Percentiles rank a stretch among this genome's conserved stretches.
Evolutionary conservation across 768 basidiomycete genomes (phyloP).

Genomic region (Chalciporus chontae): DNA sequence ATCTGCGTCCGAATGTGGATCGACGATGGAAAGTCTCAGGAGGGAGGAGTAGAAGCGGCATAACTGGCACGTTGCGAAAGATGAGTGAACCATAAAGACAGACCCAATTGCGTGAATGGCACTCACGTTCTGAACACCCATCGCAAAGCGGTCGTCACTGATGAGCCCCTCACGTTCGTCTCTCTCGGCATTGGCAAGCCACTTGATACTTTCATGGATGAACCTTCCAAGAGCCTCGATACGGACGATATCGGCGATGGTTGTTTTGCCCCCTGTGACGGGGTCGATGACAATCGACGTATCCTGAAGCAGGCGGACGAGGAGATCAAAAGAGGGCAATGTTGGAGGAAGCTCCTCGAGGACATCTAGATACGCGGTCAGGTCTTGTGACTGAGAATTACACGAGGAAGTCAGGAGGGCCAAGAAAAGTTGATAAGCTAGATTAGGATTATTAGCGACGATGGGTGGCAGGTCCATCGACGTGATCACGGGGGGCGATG

Average conservation of each 20-base stretch:
- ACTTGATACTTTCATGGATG: slow-evolving; percentile 64
- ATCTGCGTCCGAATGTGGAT: slow-evolving; percentile 61
- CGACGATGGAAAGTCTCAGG: slow-evolving; percentile 63
- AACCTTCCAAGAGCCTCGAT: slow-evolving; percentile 68
- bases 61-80: slow-evolving; percentile 39
- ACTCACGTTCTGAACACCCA: slow-evolving; percentile 69
- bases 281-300: slow-evolving; percentile 43
- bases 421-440: slow-evolving; percentile 66
- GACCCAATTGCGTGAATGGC: neutral
- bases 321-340: slow-evolving; percentile 67
- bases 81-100: neutral
- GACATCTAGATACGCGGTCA: slow-evolving; percentile 57
- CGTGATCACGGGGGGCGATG: slow-evolving; percentile 52
- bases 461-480: slow-evolving; percentile 66
- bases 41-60: slow-evolving; percentile 76
- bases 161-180: slow-evolving; percentile 66
- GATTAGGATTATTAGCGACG: slow-evolving; percentile 61
- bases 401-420: slow-evolving; percentile 47
- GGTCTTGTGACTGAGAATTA: slow-evolving; percentile 29
- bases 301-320: slow-evolving; percentile 67
- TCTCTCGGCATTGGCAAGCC: slow-evolving; percentile 66
- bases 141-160: slow-evolving; percentile 70
- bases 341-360: slow-evolving; percentile 67
- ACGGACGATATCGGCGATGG: slow-evolving; percentile 62
- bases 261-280: slow-evolving; percentile 45